A percentile compares a stretch with the other conserved stretches of the same genome.
These are phyloP conservation scores for Exophiala calicioides DNA, from an alignment of 2,329 filamentous ascomycete genomes.

Conservation along the genomic window DNA sequence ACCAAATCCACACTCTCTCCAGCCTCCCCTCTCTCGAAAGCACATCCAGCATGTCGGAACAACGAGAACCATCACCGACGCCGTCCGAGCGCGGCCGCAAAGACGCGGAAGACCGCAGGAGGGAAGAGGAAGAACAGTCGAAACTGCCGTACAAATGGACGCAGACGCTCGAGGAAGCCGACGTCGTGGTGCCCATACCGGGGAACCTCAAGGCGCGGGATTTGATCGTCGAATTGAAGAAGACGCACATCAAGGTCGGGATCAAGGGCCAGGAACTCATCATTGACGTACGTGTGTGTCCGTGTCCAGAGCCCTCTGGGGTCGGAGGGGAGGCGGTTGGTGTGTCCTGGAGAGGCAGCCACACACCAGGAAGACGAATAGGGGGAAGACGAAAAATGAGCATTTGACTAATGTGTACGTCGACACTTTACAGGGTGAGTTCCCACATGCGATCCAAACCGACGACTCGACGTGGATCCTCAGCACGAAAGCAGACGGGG, in stretches of 20 bases:
- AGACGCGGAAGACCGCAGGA: conserved; percentile 62
- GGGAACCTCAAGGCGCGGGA: conserved; percentile 83
- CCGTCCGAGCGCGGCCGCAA: conserved; percentile 56
- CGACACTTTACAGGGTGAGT: conserved; percentile 64
- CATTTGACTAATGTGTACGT: no score
- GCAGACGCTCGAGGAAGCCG: conserved; percentile 86
- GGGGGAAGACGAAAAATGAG: no score
- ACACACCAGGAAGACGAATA: no score
- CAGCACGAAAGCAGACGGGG: conserved; percentile 59
- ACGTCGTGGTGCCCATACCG: conserved; percentile 75
- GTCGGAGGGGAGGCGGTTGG: no score
- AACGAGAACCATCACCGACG: conserved; percentile 45
- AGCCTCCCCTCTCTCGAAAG: neutral
- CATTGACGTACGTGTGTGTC: conserved; percentile 64
- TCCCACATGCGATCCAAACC: conserved; percentile 74
- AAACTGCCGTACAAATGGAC: conserved; percentile 96
- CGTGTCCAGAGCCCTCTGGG: conserved; percentile 1
- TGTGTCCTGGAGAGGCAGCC: no score
- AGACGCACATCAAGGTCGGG: conserved; percentile 72
- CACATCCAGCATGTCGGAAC: conserved; percentile 12
- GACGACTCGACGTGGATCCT: conserved; percentile 97
- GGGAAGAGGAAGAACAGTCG: conserved; percentile 84
- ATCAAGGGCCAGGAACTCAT: conserved; percentile 87
- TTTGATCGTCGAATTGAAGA: conserved; percentile 78
- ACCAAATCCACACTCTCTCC: neutral